Percentiles rank a stretch among this genome's conserved stretches.
Conservation (phyloP, 805 yeast genomes). For the Isabelozyma heimii region DNA sequence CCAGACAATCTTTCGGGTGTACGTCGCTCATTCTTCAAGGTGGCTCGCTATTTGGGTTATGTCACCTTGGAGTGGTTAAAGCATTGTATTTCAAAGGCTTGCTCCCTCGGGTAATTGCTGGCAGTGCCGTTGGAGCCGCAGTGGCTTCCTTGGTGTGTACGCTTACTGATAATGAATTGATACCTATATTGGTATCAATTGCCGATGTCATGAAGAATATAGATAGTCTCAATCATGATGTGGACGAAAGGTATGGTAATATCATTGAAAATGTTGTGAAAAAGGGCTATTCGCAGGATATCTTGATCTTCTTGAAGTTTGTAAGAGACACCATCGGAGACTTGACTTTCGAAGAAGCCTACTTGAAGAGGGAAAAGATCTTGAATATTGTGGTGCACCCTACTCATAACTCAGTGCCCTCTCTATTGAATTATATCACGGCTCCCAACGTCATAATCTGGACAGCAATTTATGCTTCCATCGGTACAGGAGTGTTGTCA, state of each 20-base stretch:
- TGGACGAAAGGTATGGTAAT: constrained; percentile 60
- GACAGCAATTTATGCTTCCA: constrained; percentile 86
- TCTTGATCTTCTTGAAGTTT: constrained; percentile 72
- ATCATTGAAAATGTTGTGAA: constrained; percentile 72
- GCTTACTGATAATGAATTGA: constrained; percentile 62
- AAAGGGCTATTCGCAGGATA: constrained; percentile 85
- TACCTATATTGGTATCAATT: constrained; percentile 39
- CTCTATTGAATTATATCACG: constrained; percentile 80
- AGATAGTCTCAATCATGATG: constrained; percentile 50
- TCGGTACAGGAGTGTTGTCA: constrained; percentile 67
- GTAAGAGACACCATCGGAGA: constrained; percentile 76
- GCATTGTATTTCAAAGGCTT: constrained; percentile 73
- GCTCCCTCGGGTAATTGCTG: constrained; percentile 83
- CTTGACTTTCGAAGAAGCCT: constrained; percentile 92
- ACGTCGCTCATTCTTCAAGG: constrained; percentile 93
- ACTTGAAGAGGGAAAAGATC: constrained; percentile 70
- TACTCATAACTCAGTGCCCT: constrained; percentile 64
- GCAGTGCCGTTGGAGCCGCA: constrained; percentile 91
- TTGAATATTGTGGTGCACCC: constrained; percentile 87
- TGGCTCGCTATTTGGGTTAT: constrained; percentile 90
- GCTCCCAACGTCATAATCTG: constrained; percentile 89
- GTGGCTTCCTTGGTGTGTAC: constrained; percentile 86
- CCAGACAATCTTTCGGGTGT: constrained; percentile 81
- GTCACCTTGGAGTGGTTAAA: constrained; percentile 89
- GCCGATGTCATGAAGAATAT: constrained; percentile 42